A percentile compares a stretch with the other conserved stretches of the same genome.
These are phyloP conservation scores for Colletotrichum caudatum DNA, from an alignment of 2,329 filamentous ascomycete species.

Conservation along the genomic window DNA sequence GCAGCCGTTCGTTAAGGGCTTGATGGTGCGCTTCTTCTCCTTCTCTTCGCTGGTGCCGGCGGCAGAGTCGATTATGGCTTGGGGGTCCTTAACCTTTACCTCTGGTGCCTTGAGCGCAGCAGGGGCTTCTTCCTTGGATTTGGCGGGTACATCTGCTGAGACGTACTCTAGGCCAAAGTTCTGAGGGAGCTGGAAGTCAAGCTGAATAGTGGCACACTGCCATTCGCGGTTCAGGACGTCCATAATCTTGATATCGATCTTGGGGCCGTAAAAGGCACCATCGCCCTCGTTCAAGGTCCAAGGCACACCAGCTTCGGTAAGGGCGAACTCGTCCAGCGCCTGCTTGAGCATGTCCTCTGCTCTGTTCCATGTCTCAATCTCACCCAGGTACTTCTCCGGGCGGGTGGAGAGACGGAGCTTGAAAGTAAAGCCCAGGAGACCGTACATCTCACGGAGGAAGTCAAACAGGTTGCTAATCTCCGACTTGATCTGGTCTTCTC, in stretches of 20 bases:
- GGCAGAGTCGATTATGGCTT: constrained; percentile 46
- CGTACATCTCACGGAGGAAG: constrained; percentile 80
- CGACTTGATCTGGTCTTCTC: constrained; percentile 77
- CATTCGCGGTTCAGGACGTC: constrained; percentile 83
- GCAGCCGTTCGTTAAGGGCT: constrained; percentile 73
- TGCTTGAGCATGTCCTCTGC: constrained; percentile 85
- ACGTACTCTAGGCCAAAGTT: constrained; percentile 89
- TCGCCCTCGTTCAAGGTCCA: constrained; percentile 97
- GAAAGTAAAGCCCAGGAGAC: constrained; percentile 77
- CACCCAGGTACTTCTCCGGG: constrained; percentile 88
- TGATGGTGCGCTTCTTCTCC: constrained; percentile 53
- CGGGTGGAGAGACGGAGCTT: constrained; percentile 95
- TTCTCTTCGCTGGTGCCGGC: constrained; percentile 60
- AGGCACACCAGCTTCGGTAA: constrained; percentile 47
- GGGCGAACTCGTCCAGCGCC: constrained; percentile 81
- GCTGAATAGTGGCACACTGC: constrained; percentile 94
- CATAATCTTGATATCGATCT: constrained; percentile 96
- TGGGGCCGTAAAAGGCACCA: constrained; percentile 97
- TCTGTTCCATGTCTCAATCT: constrained; percentile 87
- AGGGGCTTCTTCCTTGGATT: constrained; percentile 48
- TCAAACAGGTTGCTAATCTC: constrained; percentile 90
- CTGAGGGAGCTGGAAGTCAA: constrained; percentile 77
- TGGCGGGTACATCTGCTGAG: constrained; percentile 71
- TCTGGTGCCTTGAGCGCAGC: constrained; percentile 45
- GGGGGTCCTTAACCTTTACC: constrained; percentile 52